Percentiles rank a stretch among this genome's conserved stretches.
Evolutionary conservation across 148 eudicot species (phyloP).

Genomic region (Vaccinium corymbosum): DNA sequence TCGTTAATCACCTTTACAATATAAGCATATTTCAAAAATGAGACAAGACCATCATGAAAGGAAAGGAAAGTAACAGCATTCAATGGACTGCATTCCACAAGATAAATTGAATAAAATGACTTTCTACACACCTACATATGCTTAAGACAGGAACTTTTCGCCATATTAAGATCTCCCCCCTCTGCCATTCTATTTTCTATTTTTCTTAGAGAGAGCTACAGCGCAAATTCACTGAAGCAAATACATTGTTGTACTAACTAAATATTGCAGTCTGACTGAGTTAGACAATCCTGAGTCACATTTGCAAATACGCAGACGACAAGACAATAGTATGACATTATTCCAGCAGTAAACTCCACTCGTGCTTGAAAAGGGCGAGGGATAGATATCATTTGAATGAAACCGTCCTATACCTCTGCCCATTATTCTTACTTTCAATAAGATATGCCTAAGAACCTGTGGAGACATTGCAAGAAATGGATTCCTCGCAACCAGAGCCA

Average conservation of each 20-base stretch:
- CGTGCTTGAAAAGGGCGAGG: background rate
- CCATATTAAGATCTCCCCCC: background rate
- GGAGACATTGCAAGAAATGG: conserved; percentile 1
- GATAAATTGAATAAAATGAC: background rate
- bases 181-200: background rate
- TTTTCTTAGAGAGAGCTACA: background rate
- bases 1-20: background rate
- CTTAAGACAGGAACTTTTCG: background rate
- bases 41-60: background rate
- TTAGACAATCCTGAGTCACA: background rate
- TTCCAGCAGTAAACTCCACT: background rate
- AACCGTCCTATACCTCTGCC: background rate
- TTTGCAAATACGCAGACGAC: background rate
- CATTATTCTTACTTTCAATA: background rate
- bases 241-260: background rate
- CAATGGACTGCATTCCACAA: background rate
- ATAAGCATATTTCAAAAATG: background rate
- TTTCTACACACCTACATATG: background rate
- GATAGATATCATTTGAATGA: background rate
- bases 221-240: background rate
- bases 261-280: background rate
- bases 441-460: background rate
- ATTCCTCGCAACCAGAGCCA: background rate
- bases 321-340: background rate
- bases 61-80: background rate